A percentile compares a stretch with the other conserved stretches of the same genome.
These are phyloP conservation scores for Xylaria sp. DNA, from an alignment of 2,329 filamentous ascomycete genomes.

Conservation along the genomic window DNA sequence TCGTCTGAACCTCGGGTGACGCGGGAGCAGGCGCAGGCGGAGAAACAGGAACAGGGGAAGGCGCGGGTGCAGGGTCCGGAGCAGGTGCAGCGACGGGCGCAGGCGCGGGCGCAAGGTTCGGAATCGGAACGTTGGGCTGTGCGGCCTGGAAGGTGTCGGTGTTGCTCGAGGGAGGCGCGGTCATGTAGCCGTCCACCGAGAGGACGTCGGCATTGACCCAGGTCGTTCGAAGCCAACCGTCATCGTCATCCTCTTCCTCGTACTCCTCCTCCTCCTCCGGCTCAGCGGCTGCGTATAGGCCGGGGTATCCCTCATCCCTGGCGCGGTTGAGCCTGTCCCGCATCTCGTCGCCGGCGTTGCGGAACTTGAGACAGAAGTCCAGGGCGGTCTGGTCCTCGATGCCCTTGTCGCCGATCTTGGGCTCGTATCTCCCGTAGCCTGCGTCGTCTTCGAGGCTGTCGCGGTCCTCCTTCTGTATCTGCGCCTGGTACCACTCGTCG, in stretches of 20 bases:
- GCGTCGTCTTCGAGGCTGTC: neutral
- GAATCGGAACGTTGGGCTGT: too few species aligned
- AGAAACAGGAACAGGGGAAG: neutral
- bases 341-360: slow-evolving; percentile 3
- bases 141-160: too few species aligned
- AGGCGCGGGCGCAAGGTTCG: too few species aligned
- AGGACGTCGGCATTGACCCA: too few species aligned
- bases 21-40: too few species aligned
- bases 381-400: slow-evolving; percentile 25
- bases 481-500: neutral
- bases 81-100: too few species aligned
- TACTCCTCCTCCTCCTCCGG: neutral
- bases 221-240: neutral
- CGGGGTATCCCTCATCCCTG: neutral
- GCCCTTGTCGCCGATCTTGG: slow-evolving; percentile 25
- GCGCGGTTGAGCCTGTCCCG: neutral
- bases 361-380: slow-evolving; percentile 17
- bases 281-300: neutral
- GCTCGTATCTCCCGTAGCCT: slow-evolving; percentile 12
- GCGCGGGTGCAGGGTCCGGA: neutral
- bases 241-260: neutral
- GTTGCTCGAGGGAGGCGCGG: too few species aligned
- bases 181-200: too few species aligned
- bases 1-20: neutral
- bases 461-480: neutral